A percentile compares a stretch with the other conserved stretches of the same genome.
phyloP scores from a whole-genome alignment of 140 eudicot genomes.

The Anethum foeniculum region DNA sequence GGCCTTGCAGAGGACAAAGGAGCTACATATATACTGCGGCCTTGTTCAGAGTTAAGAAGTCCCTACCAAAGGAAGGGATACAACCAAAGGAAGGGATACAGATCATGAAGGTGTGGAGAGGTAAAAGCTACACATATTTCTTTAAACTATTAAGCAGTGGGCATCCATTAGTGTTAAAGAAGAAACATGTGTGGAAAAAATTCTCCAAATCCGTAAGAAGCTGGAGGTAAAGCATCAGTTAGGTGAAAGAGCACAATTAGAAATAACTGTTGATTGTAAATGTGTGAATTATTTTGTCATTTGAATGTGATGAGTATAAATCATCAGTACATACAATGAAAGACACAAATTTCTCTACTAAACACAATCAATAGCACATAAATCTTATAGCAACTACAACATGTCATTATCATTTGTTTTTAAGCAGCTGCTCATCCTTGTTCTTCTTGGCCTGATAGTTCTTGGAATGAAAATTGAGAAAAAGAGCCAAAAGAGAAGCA shows the following conservation, averaged over 20 bases:
- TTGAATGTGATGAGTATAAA: background rate
- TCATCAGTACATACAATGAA: background rate
- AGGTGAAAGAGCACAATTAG: background rate
- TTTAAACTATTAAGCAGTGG: background rate
- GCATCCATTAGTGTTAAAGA: background rate
- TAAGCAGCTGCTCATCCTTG: background rate
- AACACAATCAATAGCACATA: background rate
- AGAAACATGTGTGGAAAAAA: too few relatives aligned
- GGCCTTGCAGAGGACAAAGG: background rate
- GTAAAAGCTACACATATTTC: too few relatives aligned
- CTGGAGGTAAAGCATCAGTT: background rate
- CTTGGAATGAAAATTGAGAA: conserved; percentile 56
- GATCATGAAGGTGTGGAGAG: background rate
- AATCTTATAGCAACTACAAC: background rate
- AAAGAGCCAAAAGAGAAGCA: conserved; percentile 76
- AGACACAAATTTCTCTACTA: background rate
- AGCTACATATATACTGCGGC: background rate
- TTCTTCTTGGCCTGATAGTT: conserved; percentile 44
- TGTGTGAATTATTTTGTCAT: background rate
- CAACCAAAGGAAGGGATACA: too few relatives aligned
- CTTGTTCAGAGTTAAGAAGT: background rate
- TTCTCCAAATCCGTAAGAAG: too few relatives aligned
- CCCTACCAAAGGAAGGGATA: too few relatives aligned
- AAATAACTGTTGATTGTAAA: background rate
- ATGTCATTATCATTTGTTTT: background rate